Base-by-base conservation (phyloP, 495 filamentous ascomycete genomes). In the Penicillium simplicissimum region DNA sequence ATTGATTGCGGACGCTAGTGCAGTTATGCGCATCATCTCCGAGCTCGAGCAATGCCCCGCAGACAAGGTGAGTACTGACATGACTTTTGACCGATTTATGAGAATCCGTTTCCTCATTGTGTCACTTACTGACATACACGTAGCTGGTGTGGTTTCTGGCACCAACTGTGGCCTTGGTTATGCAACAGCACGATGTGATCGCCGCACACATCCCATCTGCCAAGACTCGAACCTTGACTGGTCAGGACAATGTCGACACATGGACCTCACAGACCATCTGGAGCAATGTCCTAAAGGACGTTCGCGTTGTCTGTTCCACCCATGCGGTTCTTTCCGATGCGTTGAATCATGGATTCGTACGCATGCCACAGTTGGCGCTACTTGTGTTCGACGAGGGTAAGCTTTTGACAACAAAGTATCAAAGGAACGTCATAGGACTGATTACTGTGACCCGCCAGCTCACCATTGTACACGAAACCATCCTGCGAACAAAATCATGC, bases 311-410 rank as follows among this genome's bases (percentile, higher is more conserved):
- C 14, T 82, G 96, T 7, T 92, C 90, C 8, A 94, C 93, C 0
- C 84, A 88, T 65, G 84, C 87, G 52, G 82, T 97, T 17, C 82
- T 98, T 31, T 73, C 86, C 7, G 92, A 97, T 76, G 92, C 93
- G 2, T 76, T 96, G 52, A 78, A 73, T 9, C 93, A 97, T 76
- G 91, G 83, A 1, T 96, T 97, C 70, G 87, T 97, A 8, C 79
- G 67, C 17, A 85, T 97, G 62, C 70, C 79, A 1, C 76, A 79
- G 0, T 68, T 98, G 34, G 76, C 85, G 19, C 75, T 98, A 1
- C 74, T 98, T 21, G 80, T 97, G 0, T 93, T 97, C 60, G 94
- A 98, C 68, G 94, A 98, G 86, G 92, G 92, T 93, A 68, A 51
- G 76, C 3, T 25, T n/a, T 37, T 55, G 31, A 11, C 23, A 36